These are phyloP conservation scores for Talaromyces adpressus DNA, from an alignment of 495 filamentous ascomycete genomes.

Conservation along the genomic window DNA sequence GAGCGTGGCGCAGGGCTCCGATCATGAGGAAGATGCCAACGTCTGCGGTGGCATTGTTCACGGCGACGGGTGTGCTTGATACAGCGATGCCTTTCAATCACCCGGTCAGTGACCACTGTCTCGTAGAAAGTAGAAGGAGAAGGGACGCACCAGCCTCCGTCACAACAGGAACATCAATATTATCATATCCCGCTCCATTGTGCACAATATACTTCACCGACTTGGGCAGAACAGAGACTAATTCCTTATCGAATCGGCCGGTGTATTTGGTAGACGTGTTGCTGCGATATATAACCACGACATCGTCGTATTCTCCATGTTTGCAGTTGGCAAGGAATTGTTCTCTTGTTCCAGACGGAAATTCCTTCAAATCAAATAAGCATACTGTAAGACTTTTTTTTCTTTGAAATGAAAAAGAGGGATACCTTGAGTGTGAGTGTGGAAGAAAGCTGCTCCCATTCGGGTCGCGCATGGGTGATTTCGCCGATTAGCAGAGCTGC, in stretches of 20 bases:
- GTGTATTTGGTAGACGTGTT: conserved; percentile 55
- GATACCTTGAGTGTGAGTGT: conserved; percentile 48
- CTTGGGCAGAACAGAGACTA: conserved; percentile 53
- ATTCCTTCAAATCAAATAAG: conserved; percentile 34
- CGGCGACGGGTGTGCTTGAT: conserved; percentile 60
- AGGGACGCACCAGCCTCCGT: conserved; percentile 37
- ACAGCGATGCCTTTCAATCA: conserved; percentile 48
- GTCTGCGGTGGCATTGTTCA: conserved; percentile 66
- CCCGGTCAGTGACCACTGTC: background rate
- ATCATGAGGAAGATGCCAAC: conserved; percentile 66
- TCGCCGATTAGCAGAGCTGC: conserved; percentile 50
- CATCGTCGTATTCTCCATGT: conserved; percentile 48
- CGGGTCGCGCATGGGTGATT: conserved; percentile 44
- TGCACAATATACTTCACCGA: conserved; percentile 75
- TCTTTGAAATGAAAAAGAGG: background rate
- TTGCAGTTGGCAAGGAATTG: conserved; percentile 47
- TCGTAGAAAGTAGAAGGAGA: background rate
- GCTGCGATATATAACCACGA: conserved; percentile 52
- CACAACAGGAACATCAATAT: conserved; percentile 67
- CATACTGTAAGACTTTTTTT: background rate
- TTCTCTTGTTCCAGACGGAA: conserved; percentile 42
- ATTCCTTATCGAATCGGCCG: conserved; percentile 51
- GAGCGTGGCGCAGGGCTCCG: conserved; percentile 58
- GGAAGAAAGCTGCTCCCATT: conserved; percentile 49
- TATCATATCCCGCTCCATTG: conserved; percentile 83